These are phyloP conservation scores for Alloteropsis semialata DNA, from an alignment of 176 grass and related monocot species.

Conservation along the genomic window DNA sequence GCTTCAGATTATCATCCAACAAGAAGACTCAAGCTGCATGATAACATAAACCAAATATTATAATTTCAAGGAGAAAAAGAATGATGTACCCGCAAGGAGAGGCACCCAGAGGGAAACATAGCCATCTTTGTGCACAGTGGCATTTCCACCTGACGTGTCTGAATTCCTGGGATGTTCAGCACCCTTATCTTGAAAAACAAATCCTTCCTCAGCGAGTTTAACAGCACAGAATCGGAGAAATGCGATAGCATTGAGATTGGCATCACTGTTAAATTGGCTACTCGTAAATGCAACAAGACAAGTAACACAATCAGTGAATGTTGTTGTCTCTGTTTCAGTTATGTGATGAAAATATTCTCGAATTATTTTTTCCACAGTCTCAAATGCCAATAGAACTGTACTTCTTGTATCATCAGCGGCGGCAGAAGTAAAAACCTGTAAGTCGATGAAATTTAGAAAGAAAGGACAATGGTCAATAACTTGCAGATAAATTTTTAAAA, in stretches of 20 bases:
- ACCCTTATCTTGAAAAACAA: constrained; percentile 60
- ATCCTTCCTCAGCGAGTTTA: constrained; percentile 89
- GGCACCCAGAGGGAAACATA: constrained; percentile 84
- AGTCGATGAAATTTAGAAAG: constrained; percentile 20
- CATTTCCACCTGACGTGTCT: constrained; percentile 54
- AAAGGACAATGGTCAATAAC: background rate
- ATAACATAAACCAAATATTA: constrained; percentile 2
- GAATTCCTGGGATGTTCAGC: constrained; percentile 30
- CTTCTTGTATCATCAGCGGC: constrained; percentile 80
- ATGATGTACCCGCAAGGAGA: constrained; percentile 61
- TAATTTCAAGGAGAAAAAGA: background rate
- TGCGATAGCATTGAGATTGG: constrained; percentile 91
- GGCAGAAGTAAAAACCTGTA: constrained; percentile 78
- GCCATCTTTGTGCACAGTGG: constrained; percentile 56
- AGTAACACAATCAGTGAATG: constrained; percentile 92
- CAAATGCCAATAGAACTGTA: constrained; percentile 90
- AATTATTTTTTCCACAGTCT: constrained; percentile 95
- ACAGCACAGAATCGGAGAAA: constrained; percentile 96
- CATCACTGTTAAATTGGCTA: constrained; percentile 93
- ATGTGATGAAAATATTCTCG: constrained; percentile 93
- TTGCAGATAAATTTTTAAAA: background rate
- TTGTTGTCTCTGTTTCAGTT: constrained; percentile 92
- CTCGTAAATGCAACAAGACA: constrained; percentile 93
- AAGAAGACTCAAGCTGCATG: background rate
- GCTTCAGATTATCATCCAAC: constrained; percentile 19